Evolutionary conservation across 2,329 filamentous ascomycete genomes (phyloP).

Genomic region (Parascedosporium putredinis): DNA sequence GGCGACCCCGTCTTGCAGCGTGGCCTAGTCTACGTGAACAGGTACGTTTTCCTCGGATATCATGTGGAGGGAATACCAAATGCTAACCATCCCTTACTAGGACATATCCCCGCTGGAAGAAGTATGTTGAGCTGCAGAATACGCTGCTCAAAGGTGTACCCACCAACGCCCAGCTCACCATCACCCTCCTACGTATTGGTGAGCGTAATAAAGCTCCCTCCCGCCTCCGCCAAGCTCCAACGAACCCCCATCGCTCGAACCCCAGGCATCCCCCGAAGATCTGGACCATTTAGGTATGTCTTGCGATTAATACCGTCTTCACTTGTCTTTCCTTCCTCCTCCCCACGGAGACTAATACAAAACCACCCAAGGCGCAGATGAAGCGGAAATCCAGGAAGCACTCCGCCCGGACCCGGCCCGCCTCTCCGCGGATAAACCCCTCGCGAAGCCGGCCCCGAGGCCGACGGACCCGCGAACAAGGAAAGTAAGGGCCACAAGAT

Average conservation of each 20-base stretch:
- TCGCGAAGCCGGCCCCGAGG: conserved; percentile 30
- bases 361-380: background rate
- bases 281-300: conserved; percentile 24
- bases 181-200: conserved; percentile 72
- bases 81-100: conserved; percentile 17
- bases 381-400: background rate
- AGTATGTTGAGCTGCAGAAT: conserved; percentile 62
- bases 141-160: conserved; percentile 72
- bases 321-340: no score
- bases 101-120: conserved; percentile 60
- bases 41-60: conserved; percentile 17
- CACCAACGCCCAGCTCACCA: conserved; percentile 73
- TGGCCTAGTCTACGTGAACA: conserved; percentile 48
- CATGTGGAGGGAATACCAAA: conserved; percentile 15
- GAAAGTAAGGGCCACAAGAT: conserved; percentile 35
- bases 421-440: background rate
- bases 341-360: no score
- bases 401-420: conserved; percentile 13
- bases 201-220: conserved; percentile 73
- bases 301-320: no score
- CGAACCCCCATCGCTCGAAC: conserved; percentile 24
- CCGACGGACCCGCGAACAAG: conserved; percentile 34
- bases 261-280: conserved; percentile 33
- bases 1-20: conserved; percentile 62
- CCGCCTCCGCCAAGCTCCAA: conserved; percentile 42